Evolutionary conservation across 2,329 filamentous ascomycete genomes (phyloP).

Genomic region (Chlorencoelia australis): DNA sequence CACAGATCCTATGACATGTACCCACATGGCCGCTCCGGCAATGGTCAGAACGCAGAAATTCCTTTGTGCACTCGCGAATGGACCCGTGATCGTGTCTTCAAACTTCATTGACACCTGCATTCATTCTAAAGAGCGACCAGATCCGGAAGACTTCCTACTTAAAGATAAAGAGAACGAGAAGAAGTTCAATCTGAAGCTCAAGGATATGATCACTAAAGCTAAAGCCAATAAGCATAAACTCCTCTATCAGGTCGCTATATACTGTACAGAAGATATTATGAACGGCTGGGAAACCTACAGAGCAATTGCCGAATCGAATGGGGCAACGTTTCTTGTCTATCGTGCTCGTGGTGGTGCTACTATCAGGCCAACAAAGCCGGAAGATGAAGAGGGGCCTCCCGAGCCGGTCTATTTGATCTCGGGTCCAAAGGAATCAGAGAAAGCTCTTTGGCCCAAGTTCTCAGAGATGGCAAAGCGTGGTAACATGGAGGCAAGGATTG

Average conservation of each 20-base stretch:
- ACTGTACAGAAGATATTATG: constrained; percentile 69
- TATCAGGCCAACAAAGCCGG: constrained; percentile 50
- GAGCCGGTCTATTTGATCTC: constrained; percentile 79
- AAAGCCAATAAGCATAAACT: constrained; percentile 67
- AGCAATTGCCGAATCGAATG: constrained; percentile 79
- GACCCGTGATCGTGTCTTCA: constrained; percentile 66
- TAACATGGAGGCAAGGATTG: constrained; percentile 71
- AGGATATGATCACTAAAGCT: constrained; percentile 59
- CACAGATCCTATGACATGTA: constrained; percentile 64
- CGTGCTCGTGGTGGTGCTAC: constrained; percentile 49
- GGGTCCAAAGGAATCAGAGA: constrained; percentile 55
- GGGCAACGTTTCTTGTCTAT: constrained; percentile 72
- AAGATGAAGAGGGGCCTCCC: constrained; percentile 48
- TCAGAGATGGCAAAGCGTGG: constrained; percentile 66
- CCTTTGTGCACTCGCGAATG: constrained; percentile 73
- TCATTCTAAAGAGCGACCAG: constrained; percentile 53
- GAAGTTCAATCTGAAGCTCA: constrained; percentile 58
- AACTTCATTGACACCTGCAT: constrained; percentile 72
- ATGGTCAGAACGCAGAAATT: constrained; percentile 92
- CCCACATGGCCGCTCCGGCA: constrained; percentile 78
- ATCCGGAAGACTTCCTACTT: constrained; percentile 56
- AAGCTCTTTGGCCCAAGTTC: constrained; percentile 70
- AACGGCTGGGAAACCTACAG: constrained; percentile 80
- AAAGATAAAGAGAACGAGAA: constrained; percentile 65
- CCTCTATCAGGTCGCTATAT: constrained; percentile 66